Evolutionary conservation across 495 filamentous ascomycete genomes (phyloP), one percentile per base, ranked within the genome.

Genomic region (Aspergillus mulundensis): DNA sequence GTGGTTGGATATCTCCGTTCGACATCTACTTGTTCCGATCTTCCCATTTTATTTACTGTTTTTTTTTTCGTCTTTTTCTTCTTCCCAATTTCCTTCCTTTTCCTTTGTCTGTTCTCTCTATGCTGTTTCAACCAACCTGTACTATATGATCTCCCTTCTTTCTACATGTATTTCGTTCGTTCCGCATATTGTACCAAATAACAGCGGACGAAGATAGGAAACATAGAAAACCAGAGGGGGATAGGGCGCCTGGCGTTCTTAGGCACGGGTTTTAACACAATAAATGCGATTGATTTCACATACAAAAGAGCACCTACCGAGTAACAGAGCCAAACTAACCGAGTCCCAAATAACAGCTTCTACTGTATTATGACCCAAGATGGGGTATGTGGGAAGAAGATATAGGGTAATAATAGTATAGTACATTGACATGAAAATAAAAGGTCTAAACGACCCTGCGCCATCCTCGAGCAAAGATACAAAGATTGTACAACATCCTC

Each of bases 381-480:
- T 7, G 36, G 67, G 63, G 57, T 50, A 58, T 64, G 61, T 60
- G 64, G 63, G 55, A 61, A 62, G 54, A 66, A n/a, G 20, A 21
- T 24, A 40, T 21, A 50, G 3, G 25, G 30, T 63, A 66, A 53
- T 50, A 56, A 54, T 50, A 57, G 40, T 74, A 74, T 72, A 65
- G 63, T 74, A 74, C 71, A 74, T 68, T 66, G 58, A 66, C 62
- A 68, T 66, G 50, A 59, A 41, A 48, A 46, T 14, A 57, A 65
- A 60, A 60, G 66, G 61, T 65, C 61, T 62, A 63, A 50, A 59
- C 62, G 60, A 64, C 59, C 61, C 61, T 69, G 62, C 71, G 71
- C 71, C 66, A 66, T 65, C 64, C 70, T 65, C 67, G 56, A 66
- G 67, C 60, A 56, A 63, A 51, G 65, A 59, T 60, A 59, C 52